These are phyloP conservation scores for Starmerella floricola DNA, from an alignment of 805 yeast species.

Conservation along the genomic window DNA sequence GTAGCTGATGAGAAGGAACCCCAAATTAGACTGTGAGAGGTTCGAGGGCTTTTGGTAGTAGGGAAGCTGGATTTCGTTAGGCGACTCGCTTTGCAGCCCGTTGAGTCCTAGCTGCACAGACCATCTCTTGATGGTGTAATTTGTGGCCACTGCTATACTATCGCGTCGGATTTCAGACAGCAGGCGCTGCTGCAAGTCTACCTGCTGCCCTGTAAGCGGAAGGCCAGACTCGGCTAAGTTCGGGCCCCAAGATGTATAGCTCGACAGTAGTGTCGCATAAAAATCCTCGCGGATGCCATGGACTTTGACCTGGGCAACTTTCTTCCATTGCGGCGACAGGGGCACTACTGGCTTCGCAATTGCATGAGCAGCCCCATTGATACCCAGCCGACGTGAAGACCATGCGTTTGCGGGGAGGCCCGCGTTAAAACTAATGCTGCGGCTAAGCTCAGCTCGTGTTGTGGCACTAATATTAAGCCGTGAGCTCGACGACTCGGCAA, in stretches of 20 bases:
- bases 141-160: not conserved
- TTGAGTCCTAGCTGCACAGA: not conserved
- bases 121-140: not conserved
- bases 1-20: not conserved
- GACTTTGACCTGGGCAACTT: not conserved
- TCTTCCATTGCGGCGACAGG: not conserved
- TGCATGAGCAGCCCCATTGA: too few species aligned
- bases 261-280: constrained; percentile 8
- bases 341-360: not conserved
- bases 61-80: too few species aligned
- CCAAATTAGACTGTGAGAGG: not conserved
- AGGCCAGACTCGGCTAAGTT: not conserved
- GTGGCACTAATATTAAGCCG: too few species aligned
- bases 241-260: constrained; percentile 5
- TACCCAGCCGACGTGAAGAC: too few species aligned
- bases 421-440: too few species aligned
- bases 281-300: constrained; percentile 8
- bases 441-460: too few species aligned
- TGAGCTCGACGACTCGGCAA: too few species aligned
- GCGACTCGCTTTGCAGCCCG: too few species aligned
- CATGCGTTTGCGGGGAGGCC: too few species aligned
- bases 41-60: not conserved
- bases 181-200: not conserved
- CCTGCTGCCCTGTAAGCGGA: not conserved
- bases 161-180: too few species aligned